Conservation (phyloP, 768 basidiomycete genomes). For the Collybia sp. region DNA sequence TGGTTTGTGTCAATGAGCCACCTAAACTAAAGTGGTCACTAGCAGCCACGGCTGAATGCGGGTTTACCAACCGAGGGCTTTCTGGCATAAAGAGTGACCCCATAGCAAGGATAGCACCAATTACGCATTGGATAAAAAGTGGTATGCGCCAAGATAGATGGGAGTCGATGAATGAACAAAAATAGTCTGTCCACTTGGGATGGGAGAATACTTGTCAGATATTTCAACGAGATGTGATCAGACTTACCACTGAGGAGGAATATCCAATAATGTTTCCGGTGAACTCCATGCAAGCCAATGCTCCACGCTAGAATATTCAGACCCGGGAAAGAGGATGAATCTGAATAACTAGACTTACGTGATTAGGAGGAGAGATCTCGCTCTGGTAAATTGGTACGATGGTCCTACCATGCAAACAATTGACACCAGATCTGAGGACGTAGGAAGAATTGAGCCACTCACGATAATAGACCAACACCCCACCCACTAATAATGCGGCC, state of each 20-base stretch:
- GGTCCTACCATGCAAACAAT: constrained; percentile 51
- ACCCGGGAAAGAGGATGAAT: background rate
- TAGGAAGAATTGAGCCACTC: constrained; percentile 19
- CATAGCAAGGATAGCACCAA: constrained; percentile 72
- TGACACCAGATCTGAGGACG: background rate
- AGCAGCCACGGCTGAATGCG: constrained; percentile 19
- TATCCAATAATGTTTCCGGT: constrained; percentile 92
- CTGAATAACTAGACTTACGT: constrained; percentile 43
- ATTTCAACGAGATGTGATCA: background rate
- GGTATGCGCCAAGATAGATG: constrained; percentile 92
- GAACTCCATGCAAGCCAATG: constrained; percentile 93
- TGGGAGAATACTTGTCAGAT: background rate
- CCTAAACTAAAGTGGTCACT: constrained; percentile 28
- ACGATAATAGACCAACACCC: constrained; percentile 74
- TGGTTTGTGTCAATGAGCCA: constrained; percentile 89
- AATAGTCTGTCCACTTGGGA: constrained; percentile 89
- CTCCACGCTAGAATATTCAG: constrained; percentile 58
- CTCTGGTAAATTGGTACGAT: constrained; percentile 95
- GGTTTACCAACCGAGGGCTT: constrained; percentile 63
- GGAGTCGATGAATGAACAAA: constrained; percentile 83
- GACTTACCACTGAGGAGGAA: constrained; percentile 78
- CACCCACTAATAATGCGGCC: constrained; percentile 70
- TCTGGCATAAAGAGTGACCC: constrained; percentile 88
- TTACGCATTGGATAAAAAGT: constrained; percentile 82
- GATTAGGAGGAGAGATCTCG: constrained; percentile 90